Conservation (phyloP, 345 rosid genomes). For the Pseudoturritis turrita region DNA sequence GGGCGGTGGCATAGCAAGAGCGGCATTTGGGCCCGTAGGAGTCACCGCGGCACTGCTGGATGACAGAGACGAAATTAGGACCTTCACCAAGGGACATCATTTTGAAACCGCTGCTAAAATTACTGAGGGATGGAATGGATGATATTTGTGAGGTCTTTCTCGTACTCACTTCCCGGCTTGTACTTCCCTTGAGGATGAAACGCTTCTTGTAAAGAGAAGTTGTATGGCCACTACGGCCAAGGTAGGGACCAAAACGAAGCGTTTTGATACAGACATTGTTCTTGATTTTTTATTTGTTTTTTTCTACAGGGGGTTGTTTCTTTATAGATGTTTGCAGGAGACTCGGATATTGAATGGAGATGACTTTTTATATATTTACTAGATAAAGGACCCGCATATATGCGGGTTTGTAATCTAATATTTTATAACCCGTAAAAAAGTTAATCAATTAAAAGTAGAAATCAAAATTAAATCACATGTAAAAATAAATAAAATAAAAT, state of each 20-base stretch:
- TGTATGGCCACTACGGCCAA: constrained; percentile 1
- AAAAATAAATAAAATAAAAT: too few relatives aligned
- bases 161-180: not conserved
- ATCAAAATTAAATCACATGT: too few relatives aligned
- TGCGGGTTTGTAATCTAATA: too few relatives aligned
- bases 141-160: not conserved
- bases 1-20: constrained; percentile 34
- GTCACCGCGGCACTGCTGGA: constrained; percentile 54
- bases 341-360: not conserved
- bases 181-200: constrained; percentile 15
- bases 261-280: not conserved
- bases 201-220: not conserved
- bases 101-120: constrained; percentile 24
- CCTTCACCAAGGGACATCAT: constrained; percentile 8
- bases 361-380: not conserved
- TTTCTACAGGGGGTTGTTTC: not conserved
- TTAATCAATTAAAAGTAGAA: too few relatives aligned
- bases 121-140: not conserved
- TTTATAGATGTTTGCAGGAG: not conserved
- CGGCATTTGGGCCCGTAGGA: constrained; percentile 37
- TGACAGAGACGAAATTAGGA: constrained; percentile 32
- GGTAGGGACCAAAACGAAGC: not conserved
- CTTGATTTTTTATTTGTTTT: not conserved
- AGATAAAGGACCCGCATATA: too few relatives aligned
- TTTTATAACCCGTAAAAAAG: too few relatives aligned